Base-by-base conservation (phyloP, 306 rosid genomes). In the Arachis hypogaea region DNA sequence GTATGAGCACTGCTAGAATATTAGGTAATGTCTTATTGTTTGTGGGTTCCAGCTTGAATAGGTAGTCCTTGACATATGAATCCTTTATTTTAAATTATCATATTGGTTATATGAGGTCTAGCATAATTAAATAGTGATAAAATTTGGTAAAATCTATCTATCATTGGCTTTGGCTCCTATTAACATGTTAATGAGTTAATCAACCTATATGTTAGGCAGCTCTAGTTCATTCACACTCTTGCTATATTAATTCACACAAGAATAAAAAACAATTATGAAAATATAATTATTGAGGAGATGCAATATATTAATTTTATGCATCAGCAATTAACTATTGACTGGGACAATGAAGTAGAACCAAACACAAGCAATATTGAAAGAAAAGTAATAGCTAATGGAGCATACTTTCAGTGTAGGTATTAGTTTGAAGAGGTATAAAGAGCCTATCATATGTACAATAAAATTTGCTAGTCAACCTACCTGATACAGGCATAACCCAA, bases 401-500 rank as follows among this genome's bases (percentile, higher is more conserved):
- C 7, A 66, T 42, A 50, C 79, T 71, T 28, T 41, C 59, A 50
- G 52, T 22, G 33, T 56, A 64, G 61, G 59, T 33, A 33, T 33
- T 33, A 33, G 38, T 33, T 33, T 82, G 51, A 14, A 51, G 69
- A 76, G 81, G 50, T 8, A 73, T 7, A 73, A 11, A 42, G 40
- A 59, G 50, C 80, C 47, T 62, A 72, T 42, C 33, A 54, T 50
- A 78, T 57, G 59, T 56, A 16, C 68, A 66, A 58, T 11, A 66
- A 81, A 16, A 49, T 59, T 71, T 54, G 75, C 45, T 30, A 54
- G 81, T 78, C 70, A 74, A 57, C 95, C 52, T 84, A 95, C 99
- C 88, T 95, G 87, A 95, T 86, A 83, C 98, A 90, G 56, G 92
- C 87, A 77, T 92, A 92, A 59, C 97, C 99, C 92, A 95, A 76